Percentiles rank a stretch among this genome's conserved stretches.
Conservation (phyloP, 768 basidiomycete genomes). For the Lactarius quietus region DNA sequence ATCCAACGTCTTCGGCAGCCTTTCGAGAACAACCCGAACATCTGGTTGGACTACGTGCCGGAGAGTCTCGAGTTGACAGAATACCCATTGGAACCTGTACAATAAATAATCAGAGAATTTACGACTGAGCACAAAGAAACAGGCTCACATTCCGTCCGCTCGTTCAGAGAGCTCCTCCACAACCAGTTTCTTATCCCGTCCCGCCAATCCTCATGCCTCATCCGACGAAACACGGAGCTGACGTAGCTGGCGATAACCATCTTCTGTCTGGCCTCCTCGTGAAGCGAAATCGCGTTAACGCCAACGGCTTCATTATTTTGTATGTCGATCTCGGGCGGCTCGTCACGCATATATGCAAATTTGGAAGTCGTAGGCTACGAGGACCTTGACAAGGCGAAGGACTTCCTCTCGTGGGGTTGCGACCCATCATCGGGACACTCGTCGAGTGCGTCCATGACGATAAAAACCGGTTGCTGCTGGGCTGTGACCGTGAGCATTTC, state of each 20-base stretch:
- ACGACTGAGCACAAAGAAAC: neutral
- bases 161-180: too few relatives aligned
- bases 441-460: neutral
- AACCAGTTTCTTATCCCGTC: too few relatives aligned
- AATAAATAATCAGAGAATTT: neutral
- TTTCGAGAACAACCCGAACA: neutral
- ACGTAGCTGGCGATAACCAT: too few relatives aligned
- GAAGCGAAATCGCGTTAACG: too few relatives aligned
- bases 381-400: neutral
- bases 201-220: too few relatives aligned
- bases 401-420: neutral
- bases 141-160: too few relatives aligned
- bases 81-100: neutral
- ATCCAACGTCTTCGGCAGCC: constrained; percentile 1
- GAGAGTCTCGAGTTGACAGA: neutral
- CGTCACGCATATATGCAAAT: constrained; percentile 1
- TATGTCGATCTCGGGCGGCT: constrained; percentile 8
- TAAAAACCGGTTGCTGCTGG: neutral
- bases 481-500: neutral
- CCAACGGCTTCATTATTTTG: neutral
- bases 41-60: neutral
- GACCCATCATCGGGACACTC: neutral
- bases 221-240: too few relatives aligned
- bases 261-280: too few relatives aligned
- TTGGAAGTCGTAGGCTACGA: neutral